Evolutionary conservation across 2,329 filamentous ascomycete genomes (phyloP), one percentile per base, ranked within the genome.

Genomic region (Colletotrichum sidae): DNA sequence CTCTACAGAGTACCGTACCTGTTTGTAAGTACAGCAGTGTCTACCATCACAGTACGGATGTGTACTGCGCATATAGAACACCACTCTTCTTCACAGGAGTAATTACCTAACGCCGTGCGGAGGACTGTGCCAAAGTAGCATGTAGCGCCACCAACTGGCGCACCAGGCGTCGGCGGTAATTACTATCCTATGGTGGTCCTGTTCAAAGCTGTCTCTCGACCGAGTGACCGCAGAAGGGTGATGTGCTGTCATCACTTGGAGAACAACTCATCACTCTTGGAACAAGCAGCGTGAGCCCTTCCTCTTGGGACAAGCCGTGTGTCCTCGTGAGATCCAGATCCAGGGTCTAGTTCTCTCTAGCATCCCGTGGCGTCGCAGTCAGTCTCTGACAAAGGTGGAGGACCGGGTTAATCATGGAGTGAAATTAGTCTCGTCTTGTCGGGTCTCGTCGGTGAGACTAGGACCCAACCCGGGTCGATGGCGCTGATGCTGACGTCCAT

Each of bases 361-460:
- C 25, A 39, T 52, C 47, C 38, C 41, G 42, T 56, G 62, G 62
- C 58, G 52, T 62, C 35, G 57, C 38, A 45, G 44, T 45, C 58
- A 42, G 33, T 47, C 50, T 45, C 47, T 55, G 60, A 51, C 61
- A 51, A 17, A 52, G 61, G 42, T 47, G 51, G 42, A 41, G 59
- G 39, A 33, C 54, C 54, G 61, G 57, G 61, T 66, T 67, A 66
- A 66, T 54, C 56, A 67, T 67, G 65, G 61, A 67, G 56, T 42
- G 38, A 57, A 62, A 39, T 56, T 15, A 34, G 13, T 25, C 25
- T 25, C 25, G 25, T 25, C 25, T 25, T 25, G 25, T 51, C 10
- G 13, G 39, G 42, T 56, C 25, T 25, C 4, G 35, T 42, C 52
- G 53, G 44, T 45, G 38, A 54, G 34, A 33, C 50, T 44, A 37